phyloP scores from a whole-genome alignment of 805 yeast genomes.

The Debaryomyces castellii region DNA sequence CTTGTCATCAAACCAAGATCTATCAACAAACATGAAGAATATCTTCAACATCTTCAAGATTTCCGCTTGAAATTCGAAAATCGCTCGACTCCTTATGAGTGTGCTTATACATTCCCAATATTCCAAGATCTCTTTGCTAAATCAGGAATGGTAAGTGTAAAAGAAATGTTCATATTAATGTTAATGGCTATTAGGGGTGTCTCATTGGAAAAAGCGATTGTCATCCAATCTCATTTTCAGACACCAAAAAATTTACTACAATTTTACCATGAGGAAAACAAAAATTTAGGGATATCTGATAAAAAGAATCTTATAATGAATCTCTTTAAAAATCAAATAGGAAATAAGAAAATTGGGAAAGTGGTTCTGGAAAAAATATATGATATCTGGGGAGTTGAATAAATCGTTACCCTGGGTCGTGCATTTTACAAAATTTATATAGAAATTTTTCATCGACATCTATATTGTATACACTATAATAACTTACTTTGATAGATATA shows the following conservation, averaged over 20 bases:
- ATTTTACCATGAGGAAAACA: constrained; percentile 36
- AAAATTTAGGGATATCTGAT: constrained; percentile 18
- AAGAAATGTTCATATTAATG: constrained; percentile 73
- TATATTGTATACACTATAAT: not conserved
- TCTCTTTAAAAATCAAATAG: constrained; percentile 42
- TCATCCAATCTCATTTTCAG: constrained; percentile 66
- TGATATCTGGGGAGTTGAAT: constrained; percentile 49
- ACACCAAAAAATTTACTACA: constrained; percentile 66
- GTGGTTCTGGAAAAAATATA: constrained; percentile 51
- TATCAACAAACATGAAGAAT: constrained; percentile 51
- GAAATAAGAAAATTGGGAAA: constrained; percentile 52
- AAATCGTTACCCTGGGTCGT: not conserved
- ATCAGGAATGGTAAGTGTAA: constrained; percentile 64
- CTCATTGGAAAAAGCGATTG: constrained; percentile 79
- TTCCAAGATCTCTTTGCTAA: constrained; percentile 74
- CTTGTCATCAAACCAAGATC: constrained; percentile 53
- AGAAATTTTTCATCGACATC: not conserved
- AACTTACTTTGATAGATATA: not conserved
- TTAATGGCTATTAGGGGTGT: constrained; percentile 80
- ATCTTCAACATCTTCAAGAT: constrained; percentile 35
- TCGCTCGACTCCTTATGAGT: constrained; percentile 24
- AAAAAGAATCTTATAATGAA: constrained; percentile 26
- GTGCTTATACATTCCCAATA: constrained; percentile 32
- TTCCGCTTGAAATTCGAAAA: constrained; percentile 48
- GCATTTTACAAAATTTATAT: not conserved